Base-by-base conservation (phyloP, 164 flowering plant species). In the Tinospora cordifolia region DNA sequence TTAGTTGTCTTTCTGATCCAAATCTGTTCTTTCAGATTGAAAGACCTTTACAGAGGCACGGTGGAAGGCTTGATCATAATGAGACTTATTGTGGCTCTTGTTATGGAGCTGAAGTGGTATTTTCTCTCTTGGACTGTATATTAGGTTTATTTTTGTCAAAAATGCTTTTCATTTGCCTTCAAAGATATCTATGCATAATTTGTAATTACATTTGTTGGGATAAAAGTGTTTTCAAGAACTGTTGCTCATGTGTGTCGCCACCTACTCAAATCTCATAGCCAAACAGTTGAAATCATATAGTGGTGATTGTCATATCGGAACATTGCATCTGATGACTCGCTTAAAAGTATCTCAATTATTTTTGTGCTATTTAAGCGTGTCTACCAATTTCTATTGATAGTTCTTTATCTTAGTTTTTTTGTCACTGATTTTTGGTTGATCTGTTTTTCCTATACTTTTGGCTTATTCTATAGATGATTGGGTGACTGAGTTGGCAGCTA, bases 41-140 rank as follows among this genome's bases (percentile, higher is more conserved):
- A 58, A 85, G 75, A 72, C 94, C 94, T 24, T 76, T 89, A 68
- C 94, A 89, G 68, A 87, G 80, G 76, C 91, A 89, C 76, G 94
- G 94, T 67, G 90, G 91, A 65, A 85, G 94, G 79, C 90, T 89
- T 68, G 94, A 87, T 69, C 90, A 86, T 68, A 83, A 85, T 78
- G 94, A 89, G 71, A 80, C 79, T 63, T 89, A 89, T 66, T 89
- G 94, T 80, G 94, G 94, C 62, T 87, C 91, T 72, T 89, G 94
- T 78, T 89, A 13, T 82, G 91, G 94, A 62, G 91, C 94, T 67
- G 94, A 86, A 84, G 73, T 26, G 86, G 94, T 87, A 87, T 17
- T 54, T 47, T 57, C 67, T 65, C 36, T 13, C 26, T 47, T 63
- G 41, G 40, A 51, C 30, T 6, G 11, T 70, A 26, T 14, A 24